Conservation (phyloP, 192 early-diverging fungal species). For the Backusella westeae region DNA sequence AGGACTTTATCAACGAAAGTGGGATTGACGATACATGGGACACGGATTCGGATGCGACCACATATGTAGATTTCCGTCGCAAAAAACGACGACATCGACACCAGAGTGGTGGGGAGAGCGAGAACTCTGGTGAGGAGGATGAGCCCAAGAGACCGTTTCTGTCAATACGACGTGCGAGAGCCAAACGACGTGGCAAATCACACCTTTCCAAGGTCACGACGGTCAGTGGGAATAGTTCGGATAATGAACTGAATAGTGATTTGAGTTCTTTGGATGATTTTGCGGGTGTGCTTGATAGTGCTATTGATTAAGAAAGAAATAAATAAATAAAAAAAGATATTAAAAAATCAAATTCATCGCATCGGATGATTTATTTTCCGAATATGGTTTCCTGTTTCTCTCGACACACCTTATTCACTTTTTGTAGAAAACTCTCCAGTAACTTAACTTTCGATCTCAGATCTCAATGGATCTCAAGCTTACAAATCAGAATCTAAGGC, state of each 20-base stretch:
- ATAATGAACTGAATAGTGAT: conserved; percentile 5
- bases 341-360: no score
- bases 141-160: neutral
- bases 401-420: no score
- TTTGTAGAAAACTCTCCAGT: no score
- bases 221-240: neutral
- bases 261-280: conserved; percentile 42
- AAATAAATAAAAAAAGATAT: no score
- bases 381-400: no score
- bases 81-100: conserved; percentile 22
- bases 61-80: neutral
- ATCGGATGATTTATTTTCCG: no score
- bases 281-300: conserved; percentile 50
- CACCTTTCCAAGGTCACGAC: conserved; percentile 16
- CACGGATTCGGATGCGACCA: conserved; percentile 27
- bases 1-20: conserved; percentile 31
- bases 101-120: conserved; percentile 18
- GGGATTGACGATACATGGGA: conserved; percentile 35
- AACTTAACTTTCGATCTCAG: no score
- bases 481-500: no score
- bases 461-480: no score
- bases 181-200: neutral
- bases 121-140: conserved; percentile 14
- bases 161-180: neutral
- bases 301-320: conserved; percentile 24